Percentiles rank a stretch among this genome's conserved stretches.
phyloP scores from a whole-genome alignment of 1,284 basidiomycete species.

The Cutaneotrichosporon mucoides region DNA sequence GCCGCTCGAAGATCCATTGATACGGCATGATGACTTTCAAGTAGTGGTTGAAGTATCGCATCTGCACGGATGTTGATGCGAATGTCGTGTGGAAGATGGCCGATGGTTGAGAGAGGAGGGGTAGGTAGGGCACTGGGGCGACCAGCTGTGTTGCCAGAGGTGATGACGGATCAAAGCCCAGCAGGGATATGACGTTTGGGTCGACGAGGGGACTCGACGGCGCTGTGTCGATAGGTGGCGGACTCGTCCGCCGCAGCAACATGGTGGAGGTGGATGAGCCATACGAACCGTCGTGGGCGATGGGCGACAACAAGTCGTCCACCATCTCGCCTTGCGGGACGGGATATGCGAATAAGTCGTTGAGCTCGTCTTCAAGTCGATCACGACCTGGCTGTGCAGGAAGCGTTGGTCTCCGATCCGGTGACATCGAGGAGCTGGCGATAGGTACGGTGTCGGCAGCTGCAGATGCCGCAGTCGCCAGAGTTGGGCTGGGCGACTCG shows the following conservation, averaged over 20 bases:
- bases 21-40: conserved; percentile 30
- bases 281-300: too few species aligned
- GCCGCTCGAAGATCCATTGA: conserved; percentile 25
- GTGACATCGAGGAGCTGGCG: too few species aligned
- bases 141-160: not conserved
- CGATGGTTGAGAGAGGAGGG: not conserved
- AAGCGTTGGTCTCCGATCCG: too few species aligned
- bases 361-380: not conserved
- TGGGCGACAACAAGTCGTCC: not conserved
- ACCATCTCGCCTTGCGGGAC: not conserved
- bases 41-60: conserved; percentile 31
- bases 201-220: not conserved
- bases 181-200: conserved; percentile 7
- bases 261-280: too few species aligned
- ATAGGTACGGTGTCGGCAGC: not conserved
- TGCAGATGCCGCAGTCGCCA: too few species aligned
- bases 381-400: not conserved
- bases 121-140: not conserved
- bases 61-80: not conserved
- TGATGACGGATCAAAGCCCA: not conserved
- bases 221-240: too few species aligned
- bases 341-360: conserved; percentile 8
- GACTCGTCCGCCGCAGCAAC: too few species aligned
- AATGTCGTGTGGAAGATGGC: not conserved
- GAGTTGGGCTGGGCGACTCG: too few species aligned